A percentile compares a stretch with the other conserved stretches of the same genome.
These are phyloP conservation scores for Gnomoniopsis sp. DNA, from an alignment of 2,329 filamentous ascomycete species.

Conservation along the genomic window DNA sequence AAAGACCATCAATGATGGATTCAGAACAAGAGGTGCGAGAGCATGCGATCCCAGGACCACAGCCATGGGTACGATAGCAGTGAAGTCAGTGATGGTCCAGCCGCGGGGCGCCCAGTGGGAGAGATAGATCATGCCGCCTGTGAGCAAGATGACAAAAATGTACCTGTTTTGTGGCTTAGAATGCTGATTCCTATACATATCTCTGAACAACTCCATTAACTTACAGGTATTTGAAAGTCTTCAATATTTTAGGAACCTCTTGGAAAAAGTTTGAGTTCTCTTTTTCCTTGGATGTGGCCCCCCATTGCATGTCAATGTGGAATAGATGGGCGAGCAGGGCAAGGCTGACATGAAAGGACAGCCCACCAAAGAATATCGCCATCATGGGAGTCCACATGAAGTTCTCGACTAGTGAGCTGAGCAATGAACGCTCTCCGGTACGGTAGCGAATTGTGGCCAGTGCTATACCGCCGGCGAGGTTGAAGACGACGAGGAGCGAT, in stretches of 20 bases:
- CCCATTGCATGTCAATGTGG: conserved; percentile 43
- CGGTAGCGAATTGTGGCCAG: conserved; percentile 62
- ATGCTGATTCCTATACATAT: background rate
- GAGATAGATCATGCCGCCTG: conserved; percentile 44
- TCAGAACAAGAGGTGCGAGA: conserved; percentile 54
- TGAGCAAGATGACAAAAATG: conserved; percentile 24
- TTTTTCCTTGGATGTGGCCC: conserved; percentile 54
- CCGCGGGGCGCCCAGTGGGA: conserved; percentile 41
- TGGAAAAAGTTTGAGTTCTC: conserved; percentile 54
- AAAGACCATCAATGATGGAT: conserved; percentile 60
- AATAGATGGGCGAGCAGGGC: conserved; percentile 39
- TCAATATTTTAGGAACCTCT: conserved; percentile 52
- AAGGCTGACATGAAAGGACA: conserved; percentile 37
- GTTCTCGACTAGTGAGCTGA: conserved; percentile 48
- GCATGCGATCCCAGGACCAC: conserved; percentile 53
- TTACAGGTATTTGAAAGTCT: conserved; percentile 51
- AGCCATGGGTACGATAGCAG: conserved; percentile 55
- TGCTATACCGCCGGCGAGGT: conserved; percentile 54
- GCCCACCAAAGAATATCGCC: conserved; percentile 38
- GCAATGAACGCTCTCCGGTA: conserved; percentile 49
- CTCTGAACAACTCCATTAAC: conserved; percentile 29
- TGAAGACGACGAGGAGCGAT: conserved; percentile 62
- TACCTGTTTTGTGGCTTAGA: background rate
- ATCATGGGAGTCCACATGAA: conserved; percentile 60
- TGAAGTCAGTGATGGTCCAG: conserved; percentile 55